Conservation (phyloP, 2,329 filamentous ascomycete genomes). For the Grosmannia clavigera region DNA sequence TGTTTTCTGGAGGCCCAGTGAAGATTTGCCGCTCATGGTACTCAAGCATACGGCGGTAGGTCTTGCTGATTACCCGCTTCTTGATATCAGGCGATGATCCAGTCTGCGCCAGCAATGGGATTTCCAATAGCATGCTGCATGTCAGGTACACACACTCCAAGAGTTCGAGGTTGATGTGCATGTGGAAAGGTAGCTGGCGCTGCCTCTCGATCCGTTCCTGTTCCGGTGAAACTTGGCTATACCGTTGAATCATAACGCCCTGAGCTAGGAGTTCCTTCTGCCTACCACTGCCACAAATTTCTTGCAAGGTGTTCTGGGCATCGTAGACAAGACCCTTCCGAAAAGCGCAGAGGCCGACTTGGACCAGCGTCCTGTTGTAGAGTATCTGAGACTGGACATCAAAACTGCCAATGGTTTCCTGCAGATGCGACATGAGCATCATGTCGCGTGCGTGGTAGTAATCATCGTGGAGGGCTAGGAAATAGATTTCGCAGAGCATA, state of each 20-base stretch:
- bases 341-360: slow-evolving; percentile 97
- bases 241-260: slow-evolving; percentile 96
- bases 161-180: slow-evolving; percentile 99
- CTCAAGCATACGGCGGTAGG: slow-evolving; percentile 96
- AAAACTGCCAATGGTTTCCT: slow-evolving; percentile 93
- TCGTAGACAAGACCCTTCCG: slow-evolving; percentile 93
- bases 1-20: slow-evolving; percentile 96
- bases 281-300: slow-evolving; percentile 93
- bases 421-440: slow-evolving; percentile 99
- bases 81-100: slow-evolving; percentile 93
- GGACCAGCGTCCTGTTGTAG: slow-evolving; percentile 95
- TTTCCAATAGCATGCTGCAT: slow-evolving; percentile 98
- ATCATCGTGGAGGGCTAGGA: slow-evolving; percentile 90
- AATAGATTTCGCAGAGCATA: slow-evolving; percentile 98
- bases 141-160: slow-evolving; percentile 97
- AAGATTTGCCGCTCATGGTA: slow-evolving; percentile 99
- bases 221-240: slow-evolving; percentile 90
- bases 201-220: slow-evolving; percentile 96
- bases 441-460: slow-evolving; percentile 98
- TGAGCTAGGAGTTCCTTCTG: slow-evolving; percentile 97
- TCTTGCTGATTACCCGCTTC: slow-evolving; percentile 98
- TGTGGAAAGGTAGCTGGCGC: slow-evolving; percentile 96
- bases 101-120: slow-evolving; percentile 90
- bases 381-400: slow-evolving; percentile 96
- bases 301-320: slow-evolving; percentile 91